phyloP scores from a whole-genome alignment of 129 eudicot genomes.

The Oenanthe sinensis region DNA sequence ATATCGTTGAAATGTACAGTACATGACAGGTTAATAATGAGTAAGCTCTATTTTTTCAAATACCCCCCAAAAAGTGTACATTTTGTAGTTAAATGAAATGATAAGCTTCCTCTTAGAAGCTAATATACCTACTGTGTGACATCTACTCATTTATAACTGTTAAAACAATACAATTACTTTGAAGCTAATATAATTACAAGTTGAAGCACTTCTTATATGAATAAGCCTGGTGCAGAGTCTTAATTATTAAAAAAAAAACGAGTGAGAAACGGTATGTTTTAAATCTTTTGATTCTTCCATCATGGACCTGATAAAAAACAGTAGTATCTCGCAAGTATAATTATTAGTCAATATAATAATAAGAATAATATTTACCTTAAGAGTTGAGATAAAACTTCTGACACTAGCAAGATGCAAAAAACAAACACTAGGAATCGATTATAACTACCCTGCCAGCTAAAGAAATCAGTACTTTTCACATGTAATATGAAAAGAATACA shows the following conservation, averaged over 20 bases:
- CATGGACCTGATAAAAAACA: too few relatives aligned
- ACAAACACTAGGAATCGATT: neutral
- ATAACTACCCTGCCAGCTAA: neutral
- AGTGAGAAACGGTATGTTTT: too few relatives aligned
- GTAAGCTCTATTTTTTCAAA: slow-evolving; percentile 16
- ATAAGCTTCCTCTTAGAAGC: slow-evolving; percentile 1
- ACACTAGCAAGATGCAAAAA: neutral
- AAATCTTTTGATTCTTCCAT: too few relatives aligned
- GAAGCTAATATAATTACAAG: neutral
- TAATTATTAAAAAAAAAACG: neutral
- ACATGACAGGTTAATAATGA: slow-evolving; percentile 28
- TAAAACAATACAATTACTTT: neutral
- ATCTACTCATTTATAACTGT: neutral
- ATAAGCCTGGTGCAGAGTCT: neutral
- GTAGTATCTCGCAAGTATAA: too few relatives aligned
- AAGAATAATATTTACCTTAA: too few relatives aligned
- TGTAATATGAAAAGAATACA: neutral
- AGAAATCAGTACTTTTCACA: neutral
- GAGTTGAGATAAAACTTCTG: neutral
- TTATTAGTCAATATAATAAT: too few relatives aligned
- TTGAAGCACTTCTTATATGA: neutral
- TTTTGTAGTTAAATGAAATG: slow-evolving; percentile 3
- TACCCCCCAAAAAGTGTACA: neutral
- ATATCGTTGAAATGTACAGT: slow-evolving; percentile 23
- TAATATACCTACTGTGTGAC: neutral